Conservation (phyloP, 2,329 filamentous ascomycete genomes). For the Huntiella decipiens region DNA sequence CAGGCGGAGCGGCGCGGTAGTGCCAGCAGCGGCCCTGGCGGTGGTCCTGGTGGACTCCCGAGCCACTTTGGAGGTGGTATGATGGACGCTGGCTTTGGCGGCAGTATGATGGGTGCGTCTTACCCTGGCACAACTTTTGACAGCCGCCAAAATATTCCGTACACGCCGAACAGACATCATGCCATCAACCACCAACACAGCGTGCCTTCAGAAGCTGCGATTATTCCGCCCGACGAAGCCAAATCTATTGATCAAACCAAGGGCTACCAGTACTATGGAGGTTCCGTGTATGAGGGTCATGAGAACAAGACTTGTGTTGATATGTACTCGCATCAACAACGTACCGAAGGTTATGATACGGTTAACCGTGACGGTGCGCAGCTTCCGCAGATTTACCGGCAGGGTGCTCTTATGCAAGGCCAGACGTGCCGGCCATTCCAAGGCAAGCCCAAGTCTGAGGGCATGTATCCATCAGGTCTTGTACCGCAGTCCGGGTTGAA, state of each 20-base stretch:
- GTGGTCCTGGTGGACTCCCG: constrained; percentile 43
- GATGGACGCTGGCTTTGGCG: constrained; percentile 22
- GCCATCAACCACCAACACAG: constrained; percentile 27
- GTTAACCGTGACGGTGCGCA: constrained; percentile 16
- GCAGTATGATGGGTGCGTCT: constrained; percentile 22
- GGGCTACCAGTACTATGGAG: constrained; percentile 36
- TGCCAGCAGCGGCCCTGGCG: constrained; percentile 46
- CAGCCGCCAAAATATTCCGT: constrained; percentile 21
- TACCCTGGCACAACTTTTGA: constrained; percentile 23
- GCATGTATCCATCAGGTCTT: constrained; percentile 32
- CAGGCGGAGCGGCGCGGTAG: constrained; percentile 51
- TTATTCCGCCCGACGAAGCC: constrained; percentile 31
- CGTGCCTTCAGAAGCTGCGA: constrained; percentile 27
- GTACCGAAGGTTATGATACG: constrained; percentile 13
- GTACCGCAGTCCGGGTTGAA: constrained; percentile 29
- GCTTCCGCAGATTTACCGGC: constrained; percentile 29
- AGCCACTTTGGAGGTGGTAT: constrained; percentile 24
- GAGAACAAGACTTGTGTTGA: constrained; percentile 28
- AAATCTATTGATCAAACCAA: constrained; percentile 30
- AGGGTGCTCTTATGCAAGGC: constrained; percentile 22
- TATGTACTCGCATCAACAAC: constrained; percentile 25
- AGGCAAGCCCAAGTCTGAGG: constrained; percentile 30
- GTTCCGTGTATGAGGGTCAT: constrained; percentile 29
- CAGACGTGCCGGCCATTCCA: constrained; percentile 31
- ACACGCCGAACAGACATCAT: constrained; percentile 19